Evolutionary conservation across 805 yeast species (phyloP).

Genomic region (Candida railenensis): DNA sequence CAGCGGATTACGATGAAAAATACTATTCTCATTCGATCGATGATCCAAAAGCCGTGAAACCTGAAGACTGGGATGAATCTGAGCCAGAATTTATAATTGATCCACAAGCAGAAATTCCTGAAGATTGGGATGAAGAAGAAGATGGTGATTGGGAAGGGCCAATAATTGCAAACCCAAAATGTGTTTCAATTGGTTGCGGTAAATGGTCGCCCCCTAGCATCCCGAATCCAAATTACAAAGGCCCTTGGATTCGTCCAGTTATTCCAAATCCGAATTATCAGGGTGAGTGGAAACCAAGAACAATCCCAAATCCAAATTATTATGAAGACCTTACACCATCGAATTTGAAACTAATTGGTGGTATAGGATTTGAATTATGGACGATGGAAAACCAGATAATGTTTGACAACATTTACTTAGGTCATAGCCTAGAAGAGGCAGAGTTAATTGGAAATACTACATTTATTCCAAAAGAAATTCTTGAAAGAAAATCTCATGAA

Average conservation of each 20-base stretch:
- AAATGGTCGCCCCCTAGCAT: slow-evolving; percentile 69
- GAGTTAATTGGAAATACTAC: slow-evolving; percentile 80
- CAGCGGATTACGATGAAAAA: slow-evolving; percentile 81
- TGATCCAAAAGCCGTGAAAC: slow-evolving; percentile 67
- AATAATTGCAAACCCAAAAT: slow-evolving; percentile 67
- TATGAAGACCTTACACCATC: slow-evolving; percentile 58
- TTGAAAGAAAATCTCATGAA: slow-evolving; percentile 48
- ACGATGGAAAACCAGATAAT: slow-evolving; percentile 72
- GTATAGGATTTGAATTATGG: slow-evolving; percentile 88
- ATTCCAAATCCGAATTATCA: slow-evolving; percentile 72
- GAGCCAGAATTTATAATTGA: slow-evolving; percentile 59
- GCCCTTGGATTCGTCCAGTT: slow-evolving; percentile 73
- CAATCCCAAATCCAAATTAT: slow-evolving; percentile 68
- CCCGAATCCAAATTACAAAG: slow-evolving; percentile 68
- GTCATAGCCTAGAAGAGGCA: slow-evolving; percentile 82
- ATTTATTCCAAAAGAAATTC: slow-evolving; percentile 50
- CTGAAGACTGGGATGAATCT: slow-evolving; percentile 78
- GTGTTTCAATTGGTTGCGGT: slow-evolving; percentile 76
- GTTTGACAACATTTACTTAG: slow-evolving; percentile 83
- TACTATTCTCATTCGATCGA: slow-evolving; percentile 57
- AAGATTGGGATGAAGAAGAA: slow-evolving; percentile 85
- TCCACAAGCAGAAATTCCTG: slow-evolving; percentile 67
- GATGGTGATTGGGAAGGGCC: slow-evolving; percentile 87
- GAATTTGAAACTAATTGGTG: slow-evolving; percentile 62
- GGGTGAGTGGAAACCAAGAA: slow-evolving; percentile 76